Evolutionary conservation across 768 basidiomycete species (phyloP), one percentile per base, ranked within the genome.

Genomic region (Mycena epipterygia): DNA sequence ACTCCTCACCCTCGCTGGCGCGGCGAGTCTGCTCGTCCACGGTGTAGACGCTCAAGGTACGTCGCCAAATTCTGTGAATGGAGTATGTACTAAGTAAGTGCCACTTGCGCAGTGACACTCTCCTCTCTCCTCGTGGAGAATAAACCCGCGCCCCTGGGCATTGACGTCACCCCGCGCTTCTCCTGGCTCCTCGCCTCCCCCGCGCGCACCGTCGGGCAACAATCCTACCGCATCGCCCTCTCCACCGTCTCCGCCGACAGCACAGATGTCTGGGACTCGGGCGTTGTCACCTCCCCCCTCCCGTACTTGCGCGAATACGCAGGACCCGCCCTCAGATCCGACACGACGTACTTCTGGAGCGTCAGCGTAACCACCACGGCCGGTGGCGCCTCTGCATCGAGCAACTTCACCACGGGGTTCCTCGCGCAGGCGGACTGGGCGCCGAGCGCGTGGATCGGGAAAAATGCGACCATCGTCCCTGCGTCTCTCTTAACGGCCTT

Each of bases 391-490:
- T 3, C 72, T 25, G 68, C 75, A 25, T 61, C 76, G 2, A 74
- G 75, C 2, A 70, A 70, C 25, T 80, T 80, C 67, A 74, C 76
- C n/a, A 79, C 78, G 5, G 79, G 79, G 3, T 75, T 80, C 41
- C 71, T 78, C 7, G 71, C 74, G 14, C 19, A 53, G 32, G 16
- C 23, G 14, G 77, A 78, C 56, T 80, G 79, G 78, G 68, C 67
- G n/a, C 44, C 76, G 17, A 80, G 79, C 41, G 33, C 44, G 27
- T 80, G 79, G 77, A 78, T 78, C 23, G 79, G 79, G 9, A 80
- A 80, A 67, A 73, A 67, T 53, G 59, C 59, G 11, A 68, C 64
- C 25, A 66, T 75, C 37, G 64, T 73, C 2, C 74, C 78, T 14
- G 71, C 58, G 27, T 65, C 71, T 32, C 72, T 79, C 11, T 52